A percentile compares a stretch with the other conserved stretches of the same genome.
These are phyloP conservation scores for Westerdykella sp. DNA, from an alignment of 2,329 filamentous ascomycete genomes.

Conservation along the genomic window DNA sequence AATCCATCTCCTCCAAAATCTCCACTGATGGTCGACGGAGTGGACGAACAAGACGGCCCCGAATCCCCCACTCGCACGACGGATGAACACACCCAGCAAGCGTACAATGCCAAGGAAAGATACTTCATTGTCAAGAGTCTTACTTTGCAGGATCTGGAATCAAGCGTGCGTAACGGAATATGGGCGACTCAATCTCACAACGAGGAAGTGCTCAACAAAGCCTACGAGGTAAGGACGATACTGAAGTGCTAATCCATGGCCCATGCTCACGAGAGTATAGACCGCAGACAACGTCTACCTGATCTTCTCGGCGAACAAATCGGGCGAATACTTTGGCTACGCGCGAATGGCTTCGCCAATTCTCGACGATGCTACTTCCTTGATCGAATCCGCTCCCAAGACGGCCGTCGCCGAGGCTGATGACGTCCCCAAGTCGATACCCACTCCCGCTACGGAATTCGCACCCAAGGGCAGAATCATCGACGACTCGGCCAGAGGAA, in stretches of 20 bases:
- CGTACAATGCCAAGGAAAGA: constrained; percentile 55
- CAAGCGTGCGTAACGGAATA: constrained; percentile 78
- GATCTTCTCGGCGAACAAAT: constrained; percentile 95
- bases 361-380: constrained; percentile 58
- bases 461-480: constrained; percentile 82
- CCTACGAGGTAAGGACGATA: constrained; percentile 62
- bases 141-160: constrained; percentile 81
- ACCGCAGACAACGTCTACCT: constrained; percentile 77
- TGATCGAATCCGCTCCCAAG: constrained; percentile 52
- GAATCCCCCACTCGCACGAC: constrained; percentile 6
- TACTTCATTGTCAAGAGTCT: constrained; percentile 93
- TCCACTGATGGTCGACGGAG: constrained; percentile 14
- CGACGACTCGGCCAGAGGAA: constrained; percentile 86
- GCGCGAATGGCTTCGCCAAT: constrained; percentile 85
- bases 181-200: constrained; percentile 97
- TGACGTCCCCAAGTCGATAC: constrained; percentile 72
- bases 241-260: neutral
- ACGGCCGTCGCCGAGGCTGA: constrained; percentile 50
- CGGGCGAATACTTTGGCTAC: constrained; percentile 93
- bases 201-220: constrained; percentile 73
- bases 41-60: constrained; percentile 6
- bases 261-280: constrained; percentile 43
- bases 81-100: constrained; percentile 10
- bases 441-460: constrained; percentile 69
- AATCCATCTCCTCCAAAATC: constrained; percentile 23